Evolutionary conservation across 139 green algal species (phyloP).

Genomic region (Coelastrella sp.): DNA sequence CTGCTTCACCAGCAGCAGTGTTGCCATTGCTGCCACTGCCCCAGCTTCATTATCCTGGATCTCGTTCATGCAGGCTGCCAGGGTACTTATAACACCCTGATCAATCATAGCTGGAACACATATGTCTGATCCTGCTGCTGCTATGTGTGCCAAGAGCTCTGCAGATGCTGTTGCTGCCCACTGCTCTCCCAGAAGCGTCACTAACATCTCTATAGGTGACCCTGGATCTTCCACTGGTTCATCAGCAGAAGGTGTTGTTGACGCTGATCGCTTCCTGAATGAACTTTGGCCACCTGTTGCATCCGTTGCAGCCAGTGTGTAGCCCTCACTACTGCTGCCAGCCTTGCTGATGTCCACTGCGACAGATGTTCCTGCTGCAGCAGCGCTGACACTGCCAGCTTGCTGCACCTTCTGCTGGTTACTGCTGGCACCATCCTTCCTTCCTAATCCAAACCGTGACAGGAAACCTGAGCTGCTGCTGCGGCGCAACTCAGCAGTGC

Average conservation of each 20-base stretch:
- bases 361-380: background rate
- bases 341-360: too few relatives aligned
- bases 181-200: slow-evolving; percentile 25
- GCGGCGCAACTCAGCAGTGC: background rate
- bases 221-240: slow-evolving; percentile 34
- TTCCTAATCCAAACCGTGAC: background rate
- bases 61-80: slow-evolving; percentile 22
- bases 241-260: background rate
- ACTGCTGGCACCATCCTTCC: background rate
- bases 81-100: background rate
- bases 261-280: background rate
- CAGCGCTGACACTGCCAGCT: background rate
- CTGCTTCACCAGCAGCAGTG: slow-evolving; percentile 1
- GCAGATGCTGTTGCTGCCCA: slow-evolving; percentile 37
- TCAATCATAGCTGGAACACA: slow-evolving; percentile 26
- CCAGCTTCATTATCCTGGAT: slow-evolving; percentile 7
- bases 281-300: too few relatives aligned
- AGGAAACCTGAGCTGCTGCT: background rate
- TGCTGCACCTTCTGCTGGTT: background rate
- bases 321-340: too few relatives aligned
- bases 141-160: slow-evolving; percentile 11
- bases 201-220: slow-evolving; percentile 32
- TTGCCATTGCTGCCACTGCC: background rate
- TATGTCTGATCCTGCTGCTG: background rate
- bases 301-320: too few relatives aligned